These are phyloP conservation scores for Rhynchospora tenuis DNA, from an alignment of 176 grass and related monocot species.

Conservation along the genomic window DNA sequence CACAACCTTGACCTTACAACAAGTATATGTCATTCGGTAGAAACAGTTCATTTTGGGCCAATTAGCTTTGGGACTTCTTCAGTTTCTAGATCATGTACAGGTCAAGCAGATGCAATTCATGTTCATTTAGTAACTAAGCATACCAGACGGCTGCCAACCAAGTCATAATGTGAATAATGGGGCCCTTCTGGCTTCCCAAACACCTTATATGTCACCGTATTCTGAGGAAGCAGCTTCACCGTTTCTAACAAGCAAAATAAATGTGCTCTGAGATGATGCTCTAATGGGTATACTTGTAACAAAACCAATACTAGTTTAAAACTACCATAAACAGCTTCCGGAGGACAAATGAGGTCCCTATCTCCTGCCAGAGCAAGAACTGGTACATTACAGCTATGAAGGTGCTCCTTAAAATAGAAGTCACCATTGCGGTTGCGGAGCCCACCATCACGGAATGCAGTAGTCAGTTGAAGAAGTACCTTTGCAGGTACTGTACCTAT, in stretches of 20 bases:
- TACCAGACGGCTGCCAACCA: constrained; percentile 85
- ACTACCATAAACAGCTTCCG: constrained; percentile 82
- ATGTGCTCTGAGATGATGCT: background rate
- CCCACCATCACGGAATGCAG: constrained; percentile 73
- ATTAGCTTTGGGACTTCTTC: background rate
- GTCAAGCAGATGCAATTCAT: background rate
- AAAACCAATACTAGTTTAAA: background rate
- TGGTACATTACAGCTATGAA: constrained; percentile 54
- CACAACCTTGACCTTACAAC: background rate
- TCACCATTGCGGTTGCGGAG: constrained; percentile 53
- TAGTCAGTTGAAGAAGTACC: constrained; percentile 77
- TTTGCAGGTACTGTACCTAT: constrained; percentile 90
- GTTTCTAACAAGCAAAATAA: constrained; percentile 64
- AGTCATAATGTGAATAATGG: constrained; percentile 91
- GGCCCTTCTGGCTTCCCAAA: constrained; percentile 65
- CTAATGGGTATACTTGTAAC: background rate
- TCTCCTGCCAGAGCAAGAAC: constrained; percentile 90
- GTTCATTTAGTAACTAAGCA: constrained; percentile 4
- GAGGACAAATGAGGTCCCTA: constrained; percentile 80
- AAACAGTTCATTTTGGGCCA: background rate
- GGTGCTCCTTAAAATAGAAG: constrained; percentile 73
- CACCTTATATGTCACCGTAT: constrained; percentile 69
- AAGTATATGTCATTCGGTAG: background rate
- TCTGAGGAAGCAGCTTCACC: constrained; percentile 66
- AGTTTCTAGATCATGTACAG: background rate